These are phyloP conservation scores for Uronychia binucleata DNA, from an alignment of 73 alveolate species.

Conservation along the genomic window DNA sequence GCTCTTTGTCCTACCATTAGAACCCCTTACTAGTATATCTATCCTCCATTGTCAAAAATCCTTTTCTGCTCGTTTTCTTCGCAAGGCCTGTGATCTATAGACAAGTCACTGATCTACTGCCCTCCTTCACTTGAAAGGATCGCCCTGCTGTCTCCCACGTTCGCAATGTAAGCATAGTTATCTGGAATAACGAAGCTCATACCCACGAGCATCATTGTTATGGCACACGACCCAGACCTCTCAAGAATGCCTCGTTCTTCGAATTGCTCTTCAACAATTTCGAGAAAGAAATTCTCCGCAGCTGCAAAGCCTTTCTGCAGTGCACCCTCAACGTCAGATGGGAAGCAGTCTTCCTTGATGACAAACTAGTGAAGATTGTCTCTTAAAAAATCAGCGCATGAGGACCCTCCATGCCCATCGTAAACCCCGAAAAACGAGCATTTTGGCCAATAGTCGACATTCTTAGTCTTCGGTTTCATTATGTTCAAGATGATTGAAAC, in stretches of 20 bases:
- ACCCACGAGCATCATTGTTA: conserved; percentile 55
- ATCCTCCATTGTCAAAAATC: conserved; percentile 28
- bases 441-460: conserved; percentile 64
- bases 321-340: conserved; percentile 51
- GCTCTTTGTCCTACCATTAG: background rate
- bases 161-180: conserved; percentile 88
- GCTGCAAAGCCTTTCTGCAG: conserved; percentile 56
- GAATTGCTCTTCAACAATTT: conserved; percentile 39
- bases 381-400: conserved; percentile 72
- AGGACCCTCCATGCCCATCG: conserved; percentile 79
- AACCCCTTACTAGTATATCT: conserved; percentile 3
- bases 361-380: conserved; percentile 65
- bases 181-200: conserved; percentile 55
- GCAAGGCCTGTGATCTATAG: conserved; percentile 30
- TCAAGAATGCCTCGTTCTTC: conserved; percentile 55
- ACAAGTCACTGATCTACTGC: conserved; percentile 3
- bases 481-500: conserved; percentile 63
- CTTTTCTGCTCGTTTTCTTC: conserved; percentile 13
- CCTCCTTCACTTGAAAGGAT: conserved; percentile 71
- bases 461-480: conserved; percentile 57
- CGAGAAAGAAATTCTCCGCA: conserved; percentile 64
- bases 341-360: conserved; percentile 58
- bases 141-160: conserved; percentile 98
- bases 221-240: conserved; percentile 74
- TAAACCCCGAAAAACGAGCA: conserved; percentile 71